Conservation (phyloP, 2,329 filamentous ascomycete genomes). For the Colletotrichum sp. region DNA sequence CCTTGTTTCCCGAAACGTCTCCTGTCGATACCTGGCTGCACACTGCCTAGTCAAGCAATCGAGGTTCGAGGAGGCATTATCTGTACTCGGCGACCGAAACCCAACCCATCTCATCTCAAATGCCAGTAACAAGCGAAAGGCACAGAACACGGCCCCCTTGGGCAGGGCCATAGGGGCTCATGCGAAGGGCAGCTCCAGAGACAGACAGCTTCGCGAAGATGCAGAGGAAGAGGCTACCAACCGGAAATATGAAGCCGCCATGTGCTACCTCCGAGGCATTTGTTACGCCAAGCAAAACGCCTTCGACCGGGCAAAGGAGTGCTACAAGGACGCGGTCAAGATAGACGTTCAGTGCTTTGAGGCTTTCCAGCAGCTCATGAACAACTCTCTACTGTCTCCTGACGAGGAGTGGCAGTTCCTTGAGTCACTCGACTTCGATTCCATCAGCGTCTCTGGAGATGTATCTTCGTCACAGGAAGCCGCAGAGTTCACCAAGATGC, state of each 20-base stretch:
- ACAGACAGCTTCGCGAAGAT: constrained; percentile 40
- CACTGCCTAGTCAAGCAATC: constrained; percentile 94
- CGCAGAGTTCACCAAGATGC: constrained; percentile 91
- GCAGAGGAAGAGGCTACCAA: constrained; percentile 72
- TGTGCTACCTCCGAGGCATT: constrained; percentile 93
- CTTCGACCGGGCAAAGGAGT: constrained; percentile 96
- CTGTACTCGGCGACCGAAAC: constrained; percentile 88
- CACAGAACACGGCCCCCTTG: constrained; percentile 67
- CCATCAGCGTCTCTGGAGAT: constrained; percentile 71
- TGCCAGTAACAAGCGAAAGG: constrained; percentile 69
- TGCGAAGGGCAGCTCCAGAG: constrained; percentile 28
- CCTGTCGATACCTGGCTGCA: constrained; percentile 90
- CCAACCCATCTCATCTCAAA: constrained; percentile 85
- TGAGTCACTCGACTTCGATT: constrained; percentile 88
- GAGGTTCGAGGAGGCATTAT: constrained; percentile 87
- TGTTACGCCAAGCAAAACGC: constrained; percentile 98
- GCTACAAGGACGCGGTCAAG: constrained; percentile 95
- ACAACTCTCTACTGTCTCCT: constrained; percentile 89
- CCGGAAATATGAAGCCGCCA: constrained; percentile 90
- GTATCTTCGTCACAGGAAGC: constrained; percentile 79
- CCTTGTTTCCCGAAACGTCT: constrained; percentile 79
- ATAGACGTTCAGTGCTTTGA: constrained; percentile 99
- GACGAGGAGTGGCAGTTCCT: constrained; percentile 91
- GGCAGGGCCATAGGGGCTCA: constrained; percentile 26
- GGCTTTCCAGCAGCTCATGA: constrained; percentile 97